Evolutionary conservation across 2,329 filamentous ascomycete species (phyloP), one percentile per base, ranked within the genome.

Genomic region (Microcyclosporella mali): DNA sequence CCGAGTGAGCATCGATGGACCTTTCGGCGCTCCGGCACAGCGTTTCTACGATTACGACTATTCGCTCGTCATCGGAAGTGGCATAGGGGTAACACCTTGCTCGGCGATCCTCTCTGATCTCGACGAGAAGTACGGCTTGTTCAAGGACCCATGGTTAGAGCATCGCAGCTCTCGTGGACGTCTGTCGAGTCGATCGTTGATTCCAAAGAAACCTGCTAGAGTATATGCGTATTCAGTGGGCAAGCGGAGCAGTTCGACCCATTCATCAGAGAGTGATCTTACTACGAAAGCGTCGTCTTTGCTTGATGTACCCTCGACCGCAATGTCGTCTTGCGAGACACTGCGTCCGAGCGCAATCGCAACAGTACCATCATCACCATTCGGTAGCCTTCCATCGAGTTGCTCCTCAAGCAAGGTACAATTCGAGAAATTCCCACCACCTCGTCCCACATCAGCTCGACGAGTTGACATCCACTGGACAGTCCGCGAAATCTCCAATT

Each of bases 391-490:
- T n/a, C 12, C 12, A n/a, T 4, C 30, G 30, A 16, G 30, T 12
- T 6, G 12, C 30, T 16, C 12, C 12, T 14, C 12, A 6, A n/a
- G 15, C 6, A n/a, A 32, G 6, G 4, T 12, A 6, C 6, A 6
- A n/a, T 6, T 14, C 12, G 30, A 32, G 6, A 25, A 29, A 11
- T 10, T 6, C 9, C 4, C 19, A 8, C 19, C 10, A 15, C n/a
- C 9, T 21, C 4, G 34, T n/a, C n/a, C n/a, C n/a, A n/a, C n/a
- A n/a, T 25, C 21, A 25, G 21, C 21, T 10, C 16, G 75, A 27
- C 68, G 74, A 3, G 70, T 78, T 1, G 76, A 79, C 52, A 78
- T 79, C 45, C 75, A 79, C 59, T 79, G 77, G 76, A 76, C 75
- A 49, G 75, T 79, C 1, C 72, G 75, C 17, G 74, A 79, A 35